These are phyloP conservation scores for Scheffersomyces cryptocercus DNA, from an alignment of 1,139 yeast species.

Conservation along the genomic window DNA sequence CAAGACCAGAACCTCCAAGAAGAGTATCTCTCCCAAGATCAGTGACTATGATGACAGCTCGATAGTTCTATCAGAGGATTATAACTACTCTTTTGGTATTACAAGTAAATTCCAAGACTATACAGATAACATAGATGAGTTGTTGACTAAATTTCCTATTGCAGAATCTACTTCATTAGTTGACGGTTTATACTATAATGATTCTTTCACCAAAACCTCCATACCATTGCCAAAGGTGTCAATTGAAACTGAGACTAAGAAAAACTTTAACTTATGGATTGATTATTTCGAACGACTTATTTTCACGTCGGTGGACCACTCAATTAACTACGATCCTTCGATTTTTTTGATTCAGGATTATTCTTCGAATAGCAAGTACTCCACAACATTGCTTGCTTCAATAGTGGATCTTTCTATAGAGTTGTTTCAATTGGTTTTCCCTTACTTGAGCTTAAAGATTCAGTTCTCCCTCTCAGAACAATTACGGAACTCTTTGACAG, in stretches of 20 bases:
- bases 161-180: constrained; percentile 12
- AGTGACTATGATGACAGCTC: constrained; percentile 25
- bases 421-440: constrained; percentile 69
- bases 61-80: constrained; percentile 34
- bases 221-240: constrained; percentile 1
- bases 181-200: constrained; percentile 1
- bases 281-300: constrained; percentile 31
- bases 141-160: constrained; percentile 16
- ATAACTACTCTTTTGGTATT: constrained; percentile 39
- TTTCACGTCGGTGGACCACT: constrained; percentile 26
- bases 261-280: constrained; percentile 25
- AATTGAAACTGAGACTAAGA: constrained; percentile 7
- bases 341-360: constrained; percentile 27
- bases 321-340: constrained; percentile 39
- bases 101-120: constrained; percentile 33
- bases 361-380: constrained; percentile 23
- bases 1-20: constrained; percentile 23
- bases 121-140: constrained; percentile 25
- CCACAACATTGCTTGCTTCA: constrained; percentile 47
- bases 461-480: constrained; percentile 86
- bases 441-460: constrained; percentile 73
- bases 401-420: constrained; percentile 78
- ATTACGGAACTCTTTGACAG: constrained; percentile 54
- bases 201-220: background rate
- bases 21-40: constrained; percentile 12